Evolutionary conservation across 2,329 filamentous ascomycete genomes (phyloP).

Genomic region (Lachnum nothofagi): DNA sequence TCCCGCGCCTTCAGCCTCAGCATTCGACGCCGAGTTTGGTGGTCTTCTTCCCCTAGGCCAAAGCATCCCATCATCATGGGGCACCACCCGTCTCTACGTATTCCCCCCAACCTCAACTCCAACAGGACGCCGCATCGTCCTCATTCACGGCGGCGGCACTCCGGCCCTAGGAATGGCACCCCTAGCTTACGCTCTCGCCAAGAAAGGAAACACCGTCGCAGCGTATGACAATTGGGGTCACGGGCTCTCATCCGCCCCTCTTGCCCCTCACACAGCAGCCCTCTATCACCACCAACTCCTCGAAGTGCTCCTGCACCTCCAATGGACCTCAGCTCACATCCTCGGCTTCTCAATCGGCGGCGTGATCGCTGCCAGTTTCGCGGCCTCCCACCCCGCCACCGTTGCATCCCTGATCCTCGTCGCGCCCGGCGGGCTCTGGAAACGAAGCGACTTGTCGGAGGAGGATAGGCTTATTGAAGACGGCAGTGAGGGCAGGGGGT

Average conservation of each 20-base stretch:
- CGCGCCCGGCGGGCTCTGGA: slow-evolving; percentile 43
- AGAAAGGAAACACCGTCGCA: slow-evolving; percentile 28
- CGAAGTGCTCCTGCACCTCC: slow-evolving; percentile 36
- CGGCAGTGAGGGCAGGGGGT: slow-evolving; percentile 17
- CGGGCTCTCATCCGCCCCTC: slow-evolving; percentile 45
- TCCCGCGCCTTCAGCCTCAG: neutral
- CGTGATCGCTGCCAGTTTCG: slow-evolving; percentile 37
- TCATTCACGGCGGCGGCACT: slow-evolving; percentile 3
- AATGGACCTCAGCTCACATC: slow-evolving; percentile 41
- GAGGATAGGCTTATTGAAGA: slow-evolving; percentile 1
- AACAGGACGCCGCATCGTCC: neutral
- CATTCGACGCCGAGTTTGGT: neutral
- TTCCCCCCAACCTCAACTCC: neutral
- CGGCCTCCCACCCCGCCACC: slow-evolving; percentile 27
- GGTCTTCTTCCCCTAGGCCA: neutral
- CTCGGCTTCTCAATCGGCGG: slow-evolving; percentile 49
- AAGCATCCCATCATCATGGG: neutral
- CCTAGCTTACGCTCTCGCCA: neutral
- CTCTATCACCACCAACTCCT: slow-evolving; percentile 43
- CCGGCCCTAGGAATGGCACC: slow-evolving; percentile 4
- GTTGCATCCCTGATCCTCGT: slow-evolving; percentile 38
- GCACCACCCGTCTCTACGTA: neutral
- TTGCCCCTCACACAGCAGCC: slow-evolving; percentile 36
- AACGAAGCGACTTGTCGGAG: slow-evolving; percentile 22
- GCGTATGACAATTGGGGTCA: slow-evolving; percentile 51